A percentile compares a stretch with the other conserved stretches of the same genome.
phyloP scores from a whole-genome alignment of 306 rosid species.

The Fragaria iinumae region DNA sequence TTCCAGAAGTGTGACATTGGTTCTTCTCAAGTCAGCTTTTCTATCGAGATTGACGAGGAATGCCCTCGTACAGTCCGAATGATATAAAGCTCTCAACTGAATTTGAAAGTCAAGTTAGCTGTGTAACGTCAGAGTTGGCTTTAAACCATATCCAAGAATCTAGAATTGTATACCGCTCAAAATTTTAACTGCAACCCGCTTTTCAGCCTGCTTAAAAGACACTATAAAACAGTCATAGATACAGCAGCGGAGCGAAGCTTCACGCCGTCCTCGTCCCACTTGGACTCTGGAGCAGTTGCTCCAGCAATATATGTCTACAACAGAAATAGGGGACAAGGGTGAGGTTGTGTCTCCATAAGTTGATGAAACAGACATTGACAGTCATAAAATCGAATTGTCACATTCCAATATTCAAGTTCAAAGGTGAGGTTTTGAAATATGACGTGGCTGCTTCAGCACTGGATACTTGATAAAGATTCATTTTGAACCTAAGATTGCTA shows the following conservation, averaged over 20 bases:
- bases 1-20: background rate
- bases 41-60: background rate
- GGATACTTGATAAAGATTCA: background rate
- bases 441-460: constrained; percentile 3
- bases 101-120: background rate
- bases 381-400: background rate
- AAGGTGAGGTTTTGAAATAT: background rate
- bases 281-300: constrained; percentile 76
- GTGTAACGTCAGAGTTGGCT: background rate
- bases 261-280: constrained; percentile 78
- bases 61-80: background rate
- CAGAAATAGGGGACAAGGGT: constrained; percentile 15
- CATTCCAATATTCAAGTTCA: background rate
- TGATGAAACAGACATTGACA: background rate
- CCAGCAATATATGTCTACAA: constrained; percentile 77
- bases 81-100: background rate
- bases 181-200: background rate
- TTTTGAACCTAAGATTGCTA: background rate
- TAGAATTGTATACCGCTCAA: constrained; percentile 28
- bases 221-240: constrained; percentile 46
- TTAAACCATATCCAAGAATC: constrained; percentile 28
- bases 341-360: constrained; percentile 3
- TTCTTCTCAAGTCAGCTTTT: background rate
- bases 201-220: background rate
- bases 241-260: constrained; percentile 94